Evolutionary conservation across 345 rosid species (phyloP).

Genomic region (Eucalyptus tenuipes): DNA sequence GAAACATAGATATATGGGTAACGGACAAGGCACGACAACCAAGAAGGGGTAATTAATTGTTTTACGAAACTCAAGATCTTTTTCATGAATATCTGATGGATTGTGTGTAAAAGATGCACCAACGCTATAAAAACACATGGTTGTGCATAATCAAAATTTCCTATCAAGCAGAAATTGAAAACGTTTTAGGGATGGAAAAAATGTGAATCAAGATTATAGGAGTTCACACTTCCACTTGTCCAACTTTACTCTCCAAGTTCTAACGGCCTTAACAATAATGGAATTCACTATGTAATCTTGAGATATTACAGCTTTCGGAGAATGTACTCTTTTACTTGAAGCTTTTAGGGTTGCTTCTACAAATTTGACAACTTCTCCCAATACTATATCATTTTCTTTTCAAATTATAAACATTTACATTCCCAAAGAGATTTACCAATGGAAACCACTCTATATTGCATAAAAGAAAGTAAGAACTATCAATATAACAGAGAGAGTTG

Average conservation of each 20-base stretch:
- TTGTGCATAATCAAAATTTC: not conserved
- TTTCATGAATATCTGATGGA: not conserved
- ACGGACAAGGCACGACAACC: not conserved
- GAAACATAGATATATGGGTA: not conserved
- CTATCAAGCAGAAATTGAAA: not conserved
- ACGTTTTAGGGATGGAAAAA: not conserved
- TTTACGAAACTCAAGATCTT: not conserved
- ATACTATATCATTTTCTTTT: not conserved
- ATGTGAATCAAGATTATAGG: no score
- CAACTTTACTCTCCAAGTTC: not conserved
- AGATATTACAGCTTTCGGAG: not conserved
- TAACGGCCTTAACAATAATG: not conserved
- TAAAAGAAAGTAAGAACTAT: not conserved
- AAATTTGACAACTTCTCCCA: not conserved
- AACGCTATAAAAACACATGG: not conserved
- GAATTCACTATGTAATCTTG: not conserved
- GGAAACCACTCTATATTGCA: not conserved
- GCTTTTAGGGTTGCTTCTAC: not conserved
- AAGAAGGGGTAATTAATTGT: not conserved
- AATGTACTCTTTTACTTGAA: not conserved
- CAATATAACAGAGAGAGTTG: not conserved
- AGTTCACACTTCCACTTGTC: not conserved
- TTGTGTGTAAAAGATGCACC: not conserved
- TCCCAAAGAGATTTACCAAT: not conserved
- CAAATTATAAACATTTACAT: not conserved